Percentiles rank a stretch among this genome's conserved stretches.
Conservation (phyloP, 2,329 filamentous ascomycete genomes). For the Calonectria naviculata region DNA sequence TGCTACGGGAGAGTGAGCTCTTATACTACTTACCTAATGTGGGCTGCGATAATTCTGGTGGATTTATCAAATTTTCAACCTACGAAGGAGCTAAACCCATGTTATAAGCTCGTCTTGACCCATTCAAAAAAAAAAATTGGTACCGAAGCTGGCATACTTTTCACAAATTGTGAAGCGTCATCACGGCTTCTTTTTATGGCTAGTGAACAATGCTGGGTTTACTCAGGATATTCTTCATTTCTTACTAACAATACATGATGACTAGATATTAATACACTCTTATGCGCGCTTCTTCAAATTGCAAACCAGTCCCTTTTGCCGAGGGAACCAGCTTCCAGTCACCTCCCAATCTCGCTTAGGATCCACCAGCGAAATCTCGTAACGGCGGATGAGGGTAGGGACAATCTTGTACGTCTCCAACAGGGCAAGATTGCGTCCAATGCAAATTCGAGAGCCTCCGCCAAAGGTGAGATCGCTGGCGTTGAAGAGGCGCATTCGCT, state of each 20-base stretch:
- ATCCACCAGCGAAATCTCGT: constrained; percentile 49
- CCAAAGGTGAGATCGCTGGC: constrained; percentile 48
- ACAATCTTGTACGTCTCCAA: constrained; percentile 49
- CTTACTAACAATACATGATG: not conserved
- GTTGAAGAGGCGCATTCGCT: constrained; percentile 48
- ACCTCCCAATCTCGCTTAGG: constrained; percentile 14
- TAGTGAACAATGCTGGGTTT: no score
- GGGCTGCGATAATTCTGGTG: no score
- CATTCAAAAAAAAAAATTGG: no score
- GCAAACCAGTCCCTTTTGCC: constrained; percentile 9
- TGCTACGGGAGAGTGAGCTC: no score
- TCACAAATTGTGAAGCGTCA: no score
- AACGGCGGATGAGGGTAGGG: constrained; percentile 58
- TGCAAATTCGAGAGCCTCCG: constrained; percentile 46
- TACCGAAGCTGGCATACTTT: no score
- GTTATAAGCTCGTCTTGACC: no score
- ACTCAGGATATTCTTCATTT: no score
- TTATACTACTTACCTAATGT: no score
- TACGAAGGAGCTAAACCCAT: no score
- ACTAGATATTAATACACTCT: not conserved
- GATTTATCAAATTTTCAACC: no score
- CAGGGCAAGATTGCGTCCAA: constrained; percentile 46
- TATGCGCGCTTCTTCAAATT: constrained; percentile 12
- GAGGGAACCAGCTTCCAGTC: constrained; percentile 22
- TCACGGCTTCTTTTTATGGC: no score